These are phyloP conservation scores for Syzygium jambos DNA, from an alignment of 345 rosid genomes.

Conservation along the genomic window DNA sequence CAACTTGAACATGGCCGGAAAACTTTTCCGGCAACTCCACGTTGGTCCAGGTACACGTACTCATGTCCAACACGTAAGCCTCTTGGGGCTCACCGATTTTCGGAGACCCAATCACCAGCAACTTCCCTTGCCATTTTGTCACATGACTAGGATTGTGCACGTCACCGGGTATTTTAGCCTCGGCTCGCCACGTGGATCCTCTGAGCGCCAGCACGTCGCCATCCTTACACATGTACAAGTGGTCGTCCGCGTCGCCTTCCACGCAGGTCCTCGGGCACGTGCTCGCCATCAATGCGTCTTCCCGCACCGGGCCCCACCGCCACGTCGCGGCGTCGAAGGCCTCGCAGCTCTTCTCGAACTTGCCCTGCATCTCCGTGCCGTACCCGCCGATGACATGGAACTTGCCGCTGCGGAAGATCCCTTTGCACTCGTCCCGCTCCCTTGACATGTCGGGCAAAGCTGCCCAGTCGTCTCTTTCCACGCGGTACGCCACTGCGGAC, in stretches of 20 bases:
- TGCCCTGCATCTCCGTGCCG: conserved; percentile 56
- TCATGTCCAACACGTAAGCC: conserved; percentile 22
- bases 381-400: conserved; percentile 71
- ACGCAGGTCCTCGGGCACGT: conserved; percentile 25
- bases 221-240: conserved; percentile 25
- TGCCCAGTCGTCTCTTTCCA: conserved; percentile 42
- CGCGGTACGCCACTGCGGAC: conserved; percentile 47
- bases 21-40: conserved; percentile 20
- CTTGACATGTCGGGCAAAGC: conserved; percentile 52
- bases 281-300: conserved; percentile 15
- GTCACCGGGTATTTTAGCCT: conserved; percentile 39
- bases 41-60: conserved; percentile 35
- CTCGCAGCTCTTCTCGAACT: conserved; percentile 35
- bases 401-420: conserved; percentile 39
- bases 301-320: conserved; percentile 34
- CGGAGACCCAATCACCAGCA: conserved; percentile 50
- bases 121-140: conserved; percentile 27
- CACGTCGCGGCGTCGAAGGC: conserved; percentile 24
- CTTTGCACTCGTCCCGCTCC: conserved; percentile 72
- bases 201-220: conserved; percentile 19
- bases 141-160: conserved; percentile 20
- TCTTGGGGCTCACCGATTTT: conserved; percentile 21
- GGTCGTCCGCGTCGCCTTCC: conserved; percentile 13
- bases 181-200: conserved; percentile 30
- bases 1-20: conserved; percentile 54